Base-by-base conservation (phyloP, 139 green algal species). In the Picochlorum costavermella region DNA sequence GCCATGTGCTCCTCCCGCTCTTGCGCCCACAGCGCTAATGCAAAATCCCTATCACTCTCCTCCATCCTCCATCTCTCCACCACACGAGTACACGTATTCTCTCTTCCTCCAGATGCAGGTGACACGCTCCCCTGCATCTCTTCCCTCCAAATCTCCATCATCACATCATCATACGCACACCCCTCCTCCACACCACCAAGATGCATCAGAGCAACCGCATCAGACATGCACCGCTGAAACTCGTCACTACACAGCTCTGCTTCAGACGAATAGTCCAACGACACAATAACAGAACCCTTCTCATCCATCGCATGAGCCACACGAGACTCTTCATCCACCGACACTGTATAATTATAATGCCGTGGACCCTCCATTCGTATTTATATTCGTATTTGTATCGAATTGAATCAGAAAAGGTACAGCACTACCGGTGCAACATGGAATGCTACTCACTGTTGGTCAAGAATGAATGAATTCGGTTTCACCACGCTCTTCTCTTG, bases 281-380 rank as follows among this genome's bases (percentile, higher is more conserved):
- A 61, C 55, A 61, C 55, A 23, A 61, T 51, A n/a, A 45, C 55
- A 45, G 30, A 10, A 23, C 55, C 55, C 10, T 6, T 12, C 30
- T 43, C 17, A 14, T 61, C 55, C n/a, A 43, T 1, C 5, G 55
- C 55, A 11, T 53, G 46, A 20, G 46, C 46, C 46, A 53, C 46
- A 53, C 16, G 46, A n/a, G 16, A 6, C 6, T 53, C 46, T 20
- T n/a, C 17, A 53, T 53, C 46, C 16, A 53, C 46, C 17, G 16
- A 25, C 46, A 53, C 46, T 9, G 46, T 53, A 20, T 53, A 53
- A 40, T 40, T 40, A 40, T 40, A 40, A 40, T 40, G 33, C 5
- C 8, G 10, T 40, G 33, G 33, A 40, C n/a, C n/a, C n/a, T n/a
- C n/a, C n/a, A n/a, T n/a, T n/a, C n/a, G n/a, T n/a, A n/a, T n/a